Base-by-base conservation (phyloP, 495 filamentous ascomycete species). In the Hamigera avellanea region DNA sequence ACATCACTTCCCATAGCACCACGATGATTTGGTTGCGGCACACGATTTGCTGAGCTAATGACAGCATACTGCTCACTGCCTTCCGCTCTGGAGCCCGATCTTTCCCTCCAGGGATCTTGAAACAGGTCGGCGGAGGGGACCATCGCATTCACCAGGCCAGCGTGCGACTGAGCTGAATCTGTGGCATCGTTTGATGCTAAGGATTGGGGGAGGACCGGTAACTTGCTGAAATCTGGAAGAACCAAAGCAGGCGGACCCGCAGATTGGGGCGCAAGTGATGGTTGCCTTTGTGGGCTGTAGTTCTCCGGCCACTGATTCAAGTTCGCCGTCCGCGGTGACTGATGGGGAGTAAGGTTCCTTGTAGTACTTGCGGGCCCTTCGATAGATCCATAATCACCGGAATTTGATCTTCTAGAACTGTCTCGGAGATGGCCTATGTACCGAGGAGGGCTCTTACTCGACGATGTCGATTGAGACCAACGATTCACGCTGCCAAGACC, bases 401-500 rank as follows among this genome's bases (percentile, higher is more conserved):
- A n/a, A n/a, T n/a, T n/a, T n/a, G n/a, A n/a, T n/a, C n/a, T n/a
- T n/a, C n/a, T n/a, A n/a, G n/a, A n/a, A n/a, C n/a, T n/a, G n/a
- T 67, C 69, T 48, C 54, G 64, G 28, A 61, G 55, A 39, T 67
- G 63, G 32, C 62, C 54, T 9, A 44, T 43, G 26, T 50, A 42
- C 6, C 57, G 47, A 3, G 67, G 59, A 26, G 80, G 81, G 19
- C 67, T 58, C 32, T 64, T 73, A 54, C 81, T 87, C 30, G 80
- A 85, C 8, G 70, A 51, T 14, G 86, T 84, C 3, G 81, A 86
- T 18, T 80, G 74, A 18, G 83, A 88, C 85, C 83, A 89, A 36
- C 83, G 78, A 56, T 89, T 86, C 49, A 86, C 68, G 40, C 78
- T 85, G 21, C 73, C 76, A 28, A 86, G 58, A 3, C 76, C 75